Conservation (phyloP, 768 basidiomycete species). For the Boletus tylopilopsis region DNA sequence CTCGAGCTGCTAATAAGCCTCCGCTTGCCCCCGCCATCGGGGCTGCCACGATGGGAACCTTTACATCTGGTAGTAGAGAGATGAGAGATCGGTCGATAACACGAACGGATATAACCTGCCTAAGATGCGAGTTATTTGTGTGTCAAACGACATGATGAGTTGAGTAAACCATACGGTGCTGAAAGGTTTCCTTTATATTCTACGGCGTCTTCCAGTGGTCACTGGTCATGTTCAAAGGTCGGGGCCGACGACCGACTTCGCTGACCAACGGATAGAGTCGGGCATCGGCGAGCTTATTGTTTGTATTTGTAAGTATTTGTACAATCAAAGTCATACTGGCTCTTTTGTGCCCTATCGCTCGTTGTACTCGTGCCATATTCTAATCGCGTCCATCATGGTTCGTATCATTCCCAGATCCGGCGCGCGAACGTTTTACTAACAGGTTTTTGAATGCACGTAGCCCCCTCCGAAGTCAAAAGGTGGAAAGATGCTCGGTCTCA, state of each 20-base stretch:
- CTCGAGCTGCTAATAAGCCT: conserved; percentile 56
- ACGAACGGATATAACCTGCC: conserved; percentile 33
- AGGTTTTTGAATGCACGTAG: conserved; percentile 34
- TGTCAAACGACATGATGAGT: conserved; percentile 26
- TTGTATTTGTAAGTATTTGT: conserved; percentile 36
- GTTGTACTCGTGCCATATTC: conserved; percentile 18
- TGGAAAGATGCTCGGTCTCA: conserved; percentile 95
- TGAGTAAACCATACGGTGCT: no score
- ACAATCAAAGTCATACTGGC: conserved; percentile 6
- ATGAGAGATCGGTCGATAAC: background rate
- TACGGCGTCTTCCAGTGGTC: no score
- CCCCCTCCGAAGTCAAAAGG: conserved; percentile 97
- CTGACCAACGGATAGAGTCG: background rate
- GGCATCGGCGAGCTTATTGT: background rate
- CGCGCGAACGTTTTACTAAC: conserved; percentile 7
- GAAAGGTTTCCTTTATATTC: no score
- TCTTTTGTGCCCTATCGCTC: conserved; percentile 23
- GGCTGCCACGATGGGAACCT: conserved; percentile 57
- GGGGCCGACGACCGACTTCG: background rate
- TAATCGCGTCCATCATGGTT: conserved; percentile 58
- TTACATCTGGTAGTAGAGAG: conserved; percentile 43
- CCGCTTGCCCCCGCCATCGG: conserved; percentile 74
- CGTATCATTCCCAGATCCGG: conserved; percentile 21
- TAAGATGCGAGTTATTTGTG: conserved; percentile 47
- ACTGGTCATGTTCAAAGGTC: no score